Evolutionary conservation across 805 yeast genomes (phyloP), one percentile per base, ranked within the genome.

Genomic region (Saccharomycopsis sp.): DNA sequence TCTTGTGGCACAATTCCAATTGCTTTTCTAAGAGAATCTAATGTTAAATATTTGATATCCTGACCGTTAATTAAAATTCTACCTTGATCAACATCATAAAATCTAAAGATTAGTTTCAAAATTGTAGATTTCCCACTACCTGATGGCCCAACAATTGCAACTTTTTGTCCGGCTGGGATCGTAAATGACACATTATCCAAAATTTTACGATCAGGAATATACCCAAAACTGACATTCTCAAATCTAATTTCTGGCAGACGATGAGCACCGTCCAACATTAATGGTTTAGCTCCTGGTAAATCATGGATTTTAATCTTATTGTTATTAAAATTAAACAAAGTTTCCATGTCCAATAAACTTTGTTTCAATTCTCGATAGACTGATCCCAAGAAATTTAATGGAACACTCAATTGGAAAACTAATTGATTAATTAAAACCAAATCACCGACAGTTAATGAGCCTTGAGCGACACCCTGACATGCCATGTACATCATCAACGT

Each of bases 401-500:
- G 98, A 11, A 93, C 96, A 31, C 95, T 84, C 36, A 93, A 72
- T 67, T 93, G 98, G 71, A 93, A 93, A 13, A 93, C 97, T 45
- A 93, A 72, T 65, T 93, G 98, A 63, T 93, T 93, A 53, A 93
- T 90, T 49, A 93, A 69, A 17, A 93, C 97, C 57, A 93, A 70
- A 60, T 93, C 98, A 54, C 98, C 98, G 17, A 93, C 97, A 1
- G 94, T 82, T 44, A 93, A 67, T 0, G 76, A 62, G 0, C 96
- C 96, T 2, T 74, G 63, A 11, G 87, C 79, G n/a, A 93, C 93
- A 22, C 97, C 97, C 44, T 79, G 77, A 56, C 96, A 86, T 13
- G 96, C 97, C 95, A 93, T 81, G 61, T 85, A 93, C 98, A 93
- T 93, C 94, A 93, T 93, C 1, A 81, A 85, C 1, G 98, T 93